Conservation (phyloP, 2,329 filamentous ascomycete species). For the Xylariales sp. region DNA sequence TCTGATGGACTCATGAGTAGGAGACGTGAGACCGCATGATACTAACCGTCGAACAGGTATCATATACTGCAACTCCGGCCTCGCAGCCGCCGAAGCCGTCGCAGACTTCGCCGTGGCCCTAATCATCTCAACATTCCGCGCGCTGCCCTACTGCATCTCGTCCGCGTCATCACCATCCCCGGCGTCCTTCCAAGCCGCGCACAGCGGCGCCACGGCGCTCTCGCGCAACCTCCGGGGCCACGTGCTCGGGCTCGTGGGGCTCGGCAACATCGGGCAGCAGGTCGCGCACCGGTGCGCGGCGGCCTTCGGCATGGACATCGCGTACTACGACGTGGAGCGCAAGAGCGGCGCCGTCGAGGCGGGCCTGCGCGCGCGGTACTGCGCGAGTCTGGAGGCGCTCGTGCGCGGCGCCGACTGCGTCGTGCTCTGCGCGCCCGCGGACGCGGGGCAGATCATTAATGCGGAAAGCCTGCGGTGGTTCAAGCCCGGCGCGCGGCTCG, state of each 20-base stretch:
- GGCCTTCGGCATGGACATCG: conserved; percentile 74
- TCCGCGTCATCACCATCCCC: conserved; percentile 61
- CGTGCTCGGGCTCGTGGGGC: conserved; percentile 73
- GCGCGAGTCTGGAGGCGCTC: conserved; percentile 63
- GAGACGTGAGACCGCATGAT: not conserved
- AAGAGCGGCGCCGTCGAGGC: conserved; percentile 58
- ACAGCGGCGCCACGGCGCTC: conserved; percentile 67
- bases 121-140: conserved; percentile 76
- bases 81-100: conserved; percentile 77
- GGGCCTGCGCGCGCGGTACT: conserved; percentile 60
- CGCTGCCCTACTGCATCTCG: conserved; percentile 71
- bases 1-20: not conserved
- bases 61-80: conserved; percentile 78
- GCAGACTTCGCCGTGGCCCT: conserved; percentile 77
- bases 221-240: conserved; percentile 73
- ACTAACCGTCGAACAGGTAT: conserved; percentile 58
- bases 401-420: conserved; percentile 67
- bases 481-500: conserved; percentile 66
- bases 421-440: conserved; percentile 69
- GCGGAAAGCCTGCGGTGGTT: conserved; percentile 60
- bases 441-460: conserved; percentile 60
- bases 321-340: conserved; percentile 70
- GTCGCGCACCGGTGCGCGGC: conserved; percentile 68
- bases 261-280: conserved; percentile 73
- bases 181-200: conserved; percentile 63